Conservation (phyloP, 768 basidiomycete species). For the Lactarius pseudohatsudake region DNA sequence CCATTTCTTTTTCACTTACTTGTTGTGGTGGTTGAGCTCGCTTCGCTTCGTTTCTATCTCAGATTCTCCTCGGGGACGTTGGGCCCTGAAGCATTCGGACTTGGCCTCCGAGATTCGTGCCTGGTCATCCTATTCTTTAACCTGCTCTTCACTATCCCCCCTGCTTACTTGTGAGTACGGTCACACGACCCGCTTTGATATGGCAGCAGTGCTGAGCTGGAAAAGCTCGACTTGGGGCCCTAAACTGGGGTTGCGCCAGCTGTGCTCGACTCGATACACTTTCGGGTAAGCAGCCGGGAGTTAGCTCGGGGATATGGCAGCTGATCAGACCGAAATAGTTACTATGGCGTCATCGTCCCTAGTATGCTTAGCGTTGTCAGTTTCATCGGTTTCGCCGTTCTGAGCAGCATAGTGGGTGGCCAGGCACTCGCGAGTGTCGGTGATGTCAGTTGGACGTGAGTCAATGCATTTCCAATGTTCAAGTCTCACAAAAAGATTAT, state of each 20-base stretch:
- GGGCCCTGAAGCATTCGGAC: conserved; percentile 45
- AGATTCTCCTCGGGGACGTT: conserved; percentile 51
- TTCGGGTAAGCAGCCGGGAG: conserved; percentile 46
- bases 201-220: neutral
- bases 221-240: conserved; percentile 70
- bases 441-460: conserved; percentile 52
- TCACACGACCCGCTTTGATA: neutral
- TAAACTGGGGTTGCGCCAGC: conserved; percentile 75
- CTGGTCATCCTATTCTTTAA: conserved; percentile 50
- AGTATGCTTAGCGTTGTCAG: conserved; percentile 49
- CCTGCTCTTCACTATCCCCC: conserved; percentile 41
- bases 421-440: conserved; percentile 56
- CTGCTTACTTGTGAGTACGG: conserved; percentile 44
- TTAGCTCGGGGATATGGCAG: neutral
- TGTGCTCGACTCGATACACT: conserved; percentile 69
- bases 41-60: neutral
- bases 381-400: conserved; percentile 54
- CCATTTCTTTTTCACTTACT: neutral
- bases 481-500: neutral
- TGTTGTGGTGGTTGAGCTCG: neutral
- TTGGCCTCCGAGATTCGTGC: conserved; percentile 46
- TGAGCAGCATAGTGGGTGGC: conserved; percentile 63
- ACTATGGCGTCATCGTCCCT: conserved; percentile 51
- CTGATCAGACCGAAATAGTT: conserved; percentile 39
- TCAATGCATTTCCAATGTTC: neutral